Percentiles rank a stretch among this genome's conserved stretches.
These are phyloP conservation scores for Aspergillus nomiae DNA, from an alignment of 2,329 filamentous ascomycete genomes.

Conservation along the genomic window DNA sequence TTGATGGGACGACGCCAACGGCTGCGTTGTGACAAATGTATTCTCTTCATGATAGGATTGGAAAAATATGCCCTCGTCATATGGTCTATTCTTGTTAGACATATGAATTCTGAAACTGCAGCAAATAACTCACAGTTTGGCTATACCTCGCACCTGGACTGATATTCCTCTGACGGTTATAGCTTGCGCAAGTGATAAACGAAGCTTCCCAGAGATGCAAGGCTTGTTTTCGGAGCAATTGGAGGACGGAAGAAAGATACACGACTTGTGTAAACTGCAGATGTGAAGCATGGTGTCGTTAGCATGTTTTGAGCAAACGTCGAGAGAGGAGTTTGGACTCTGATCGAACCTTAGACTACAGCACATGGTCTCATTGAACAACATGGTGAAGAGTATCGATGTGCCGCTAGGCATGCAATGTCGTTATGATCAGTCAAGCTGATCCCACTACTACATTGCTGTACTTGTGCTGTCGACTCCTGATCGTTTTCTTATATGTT, in stretches of 20 bases:
- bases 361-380: neutral
- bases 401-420: neutral
- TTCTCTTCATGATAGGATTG: slow-evolving; percentile 11
- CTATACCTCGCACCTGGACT: slow-evolving; percentile 17
- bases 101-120: neutral
- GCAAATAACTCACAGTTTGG: slow-evolving; percentile 16
- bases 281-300: neutral
- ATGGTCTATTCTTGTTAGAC: neutral
- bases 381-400: neutral
- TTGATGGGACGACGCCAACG: slow-evolving; percentile 18
- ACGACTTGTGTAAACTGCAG: slow-evolving; percentile 17
- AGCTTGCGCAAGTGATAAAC: slow-evolving; percentile 9
- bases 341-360: neutral
- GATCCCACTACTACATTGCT: neutral
- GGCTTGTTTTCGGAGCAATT: neutral
- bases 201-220: slow-evolving; percentile 16
- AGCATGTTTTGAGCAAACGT: neutral
- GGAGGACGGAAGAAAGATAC: slow-evolving; percentile 17
- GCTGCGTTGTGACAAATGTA: slow-evolving; percentile 17
- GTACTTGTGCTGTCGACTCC: neutral
- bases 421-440: neutral
- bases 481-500: neutral
- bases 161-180: slow-evolving; percentile 17
- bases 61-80: slow-evolving; percentile 2
- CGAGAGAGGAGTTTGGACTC: neutral